phyloP scores from a whole-genome alignment of 352 stramenopile species.

The Phytophthora litchii region DNA sequence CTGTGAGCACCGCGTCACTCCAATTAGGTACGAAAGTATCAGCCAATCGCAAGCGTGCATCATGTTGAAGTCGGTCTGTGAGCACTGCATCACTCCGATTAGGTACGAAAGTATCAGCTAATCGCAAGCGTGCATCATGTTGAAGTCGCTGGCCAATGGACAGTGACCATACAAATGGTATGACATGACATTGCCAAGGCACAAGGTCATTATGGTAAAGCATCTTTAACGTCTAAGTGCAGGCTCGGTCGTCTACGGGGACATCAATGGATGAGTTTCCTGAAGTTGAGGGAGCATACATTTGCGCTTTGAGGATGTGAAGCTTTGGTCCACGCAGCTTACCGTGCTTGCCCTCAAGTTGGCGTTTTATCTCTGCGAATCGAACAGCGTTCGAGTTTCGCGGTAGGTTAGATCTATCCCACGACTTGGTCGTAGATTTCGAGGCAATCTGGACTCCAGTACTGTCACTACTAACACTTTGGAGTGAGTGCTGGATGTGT shows the following conservation, averaged over 20 bases:
- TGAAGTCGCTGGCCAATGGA: no score
- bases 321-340: constrained; percentile 44
- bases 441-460: neutral
- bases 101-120: neutral
- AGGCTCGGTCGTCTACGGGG: constrained; percentile 10
- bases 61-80: neutral
- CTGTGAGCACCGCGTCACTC: neutral
- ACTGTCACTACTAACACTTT: neutral
- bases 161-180: no score
- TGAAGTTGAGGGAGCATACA: constrained; percentile 24
- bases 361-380: constrained; percentile 46
- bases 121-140: neutral
- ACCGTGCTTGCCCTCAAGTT: constrained; percentile 40
- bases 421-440: constrained; percentile 1
- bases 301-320: constrained; percentile 56
- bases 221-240: constrained; percentile 18
- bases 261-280: neutral
- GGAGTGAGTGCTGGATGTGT: constrained; percentile 35
- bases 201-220: constrained; percentile 3
- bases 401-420: constrained; percentile 1
- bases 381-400: constrained; percentile 48
- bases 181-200: no score
- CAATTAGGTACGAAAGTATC: neutral
- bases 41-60: no score
- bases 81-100: neutral